Percentiles rank a stretch among this genome's conserved stretches.
These are phyloP conservation scores for Peronospora destructor DNA, from an alignment of 352 stramenopile species.

Conservation along the genomic window DNA sequence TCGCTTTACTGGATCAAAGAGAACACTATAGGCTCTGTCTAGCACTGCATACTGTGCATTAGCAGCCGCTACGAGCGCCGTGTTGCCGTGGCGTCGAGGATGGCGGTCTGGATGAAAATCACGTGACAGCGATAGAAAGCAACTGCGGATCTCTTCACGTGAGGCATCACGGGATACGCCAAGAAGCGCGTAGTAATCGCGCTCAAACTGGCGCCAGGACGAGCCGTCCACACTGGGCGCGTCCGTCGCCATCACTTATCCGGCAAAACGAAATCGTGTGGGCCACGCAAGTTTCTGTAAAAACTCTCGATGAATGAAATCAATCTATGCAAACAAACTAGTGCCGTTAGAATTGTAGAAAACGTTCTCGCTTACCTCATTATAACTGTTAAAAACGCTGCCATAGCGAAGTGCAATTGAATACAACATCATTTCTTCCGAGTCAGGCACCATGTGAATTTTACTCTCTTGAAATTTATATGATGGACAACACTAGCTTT, in stretches of 20 bases:
- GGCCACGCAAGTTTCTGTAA: too few relatives aligned
- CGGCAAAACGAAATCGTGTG: too few relatives aligned
- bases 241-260: neutral
- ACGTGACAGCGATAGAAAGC: conserved; percentile 65
- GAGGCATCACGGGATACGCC: conserved; percentile 50
- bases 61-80: conserved; percentile 48
- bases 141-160: conserved; percentile 54
- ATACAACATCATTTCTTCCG: too few relatives aligned
- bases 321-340: too few relatives aligned
- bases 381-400: too few relatives aligned
- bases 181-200: conserved; percentile 82
- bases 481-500: too few relatives aligned
- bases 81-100: conserved; percentile 27
- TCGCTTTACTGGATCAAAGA: conserved; percentile 57
- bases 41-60: conserved; percentile 76
- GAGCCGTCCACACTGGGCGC: conserved; percentile 12
- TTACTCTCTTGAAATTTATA: too few relatives aligned
- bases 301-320: too few relatives aligned
- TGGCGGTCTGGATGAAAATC: conserved; percentile 83
- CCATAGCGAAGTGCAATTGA: too few relatives aligned
- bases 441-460: too few relatives aligned
- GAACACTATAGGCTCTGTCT: conserved; percentile 78
- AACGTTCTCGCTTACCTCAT: too few relatives aligned
- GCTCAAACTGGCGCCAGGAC: conserved; percentile 53
- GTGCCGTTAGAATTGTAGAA: too few relatives aligned